Evolutionary conservation across 2,329 filamentous ascomycete species (phyloP), one percentile per base, ranked within the genome.

Genomic region (Davidsoniella neocaledoniae): DNA sequence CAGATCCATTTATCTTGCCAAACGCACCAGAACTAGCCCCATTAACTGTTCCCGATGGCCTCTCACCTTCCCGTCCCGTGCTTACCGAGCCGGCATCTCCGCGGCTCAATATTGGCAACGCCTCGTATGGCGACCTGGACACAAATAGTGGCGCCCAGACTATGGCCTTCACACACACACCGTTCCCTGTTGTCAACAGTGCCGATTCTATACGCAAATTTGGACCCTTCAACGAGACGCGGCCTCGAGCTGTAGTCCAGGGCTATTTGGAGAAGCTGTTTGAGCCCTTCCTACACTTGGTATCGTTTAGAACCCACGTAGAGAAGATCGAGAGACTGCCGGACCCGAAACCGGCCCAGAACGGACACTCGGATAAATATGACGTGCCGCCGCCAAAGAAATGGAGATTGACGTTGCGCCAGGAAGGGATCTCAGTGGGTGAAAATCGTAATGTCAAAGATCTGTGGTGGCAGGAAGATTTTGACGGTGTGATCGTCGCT

Each of bases 111-210:
- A 48, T 48, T 10, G 46, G 46, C 38, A 48, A 48, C 0, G 68
- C 71, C 1, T 66, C 76, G 21, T 76, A 80, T 55, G 70, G 72
- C 10, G 64, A 70, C n/a, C 60, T 79, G 19, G 72, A 79, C 54
- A 77, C 72, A 29, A 79, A 79, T 56, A 72, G 79, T 47, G 69
- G 70, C 40, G 68, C 68, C 0, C 60, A 64, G 4, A 68, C 72
- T 5, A 79, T 79, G 75, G 66, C 66, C 7, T 79, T 69, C 55
- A 72, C 72, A 0, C 66, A 73, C 52, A 73, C 78, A 49, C 65
- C 67, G 1, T 61, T 64, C 39, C 68, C 73, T 0, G 58, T 62
- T 5, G 61, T 48, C 10, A 48, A 48, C 46, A 40, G 36, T n/a
- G 46, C 46, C 21, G 37, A 8, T 17, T 59, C 60, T 14, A 33